Evolutionary conservation across 2,329 filamentous ascomycete species (phyloP), one percentile per base, ranked within the genome.

Genomic region (Chaetomium strumarium): DNA sequence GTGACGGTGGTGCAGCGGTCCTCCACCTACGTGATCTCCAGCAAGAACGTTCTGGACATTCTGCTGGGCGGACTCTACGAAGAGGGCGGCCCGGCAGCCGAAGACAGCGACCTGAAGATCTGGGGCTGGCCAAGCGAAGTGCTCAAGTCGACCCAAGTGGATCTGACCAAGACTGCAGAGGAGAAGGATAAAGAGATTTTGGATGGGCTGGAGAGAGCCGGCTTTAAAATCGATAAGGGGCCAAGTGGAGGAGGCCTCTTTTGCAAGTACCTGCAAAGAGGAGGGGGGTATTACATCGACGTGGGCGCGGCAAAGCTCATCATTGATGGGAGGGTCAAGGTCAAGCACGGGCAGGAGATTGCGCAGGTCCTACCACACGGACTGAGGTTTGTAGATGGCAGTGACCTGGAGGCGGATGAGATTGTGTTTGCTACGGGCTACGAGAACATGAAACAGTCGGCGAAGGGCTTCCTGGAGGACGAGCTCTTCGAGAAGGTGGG

Each of bases 221-320:
- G 84, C 0, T 87, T 87, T 72, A 75, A 75, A 49, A 66, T 81
- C 1, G 82, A 86, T 58, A 67, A 63, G 1, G 83, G 83, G 0
- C 76, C 79, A 0, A 75, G 83, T 49, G 75, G 71, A 1, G 70
- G 75, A 0, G 83, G 84, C 0, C 70, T 86, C 3, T 73, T 80
- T 52, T 66, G 78, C 48, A 85, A 85, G 64, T 86, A 85, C 61
- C 74, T 84, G 56, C 80, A 83, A 58, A 75, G 80, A 2, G 83
- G 83, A 1, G 84, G 85, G 0, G 84, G 84, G 0, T 87, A 86
- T 63, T 87, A 87, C 66, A 84, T 87, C 56, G 81, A 88, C 55
- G 82, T 86, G 1, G 85, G 85, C 0, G 79, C 77, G 0, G 79
- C 78, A 0, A 67, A 79, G 60, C 72, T 86, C 20, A 84, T 88